These are phyloP conservation scores for Lunularia cruciata DNA, from an alignment of 225 moss, liverwort and hornwort species.

Conservation along the genomic window DNA sequence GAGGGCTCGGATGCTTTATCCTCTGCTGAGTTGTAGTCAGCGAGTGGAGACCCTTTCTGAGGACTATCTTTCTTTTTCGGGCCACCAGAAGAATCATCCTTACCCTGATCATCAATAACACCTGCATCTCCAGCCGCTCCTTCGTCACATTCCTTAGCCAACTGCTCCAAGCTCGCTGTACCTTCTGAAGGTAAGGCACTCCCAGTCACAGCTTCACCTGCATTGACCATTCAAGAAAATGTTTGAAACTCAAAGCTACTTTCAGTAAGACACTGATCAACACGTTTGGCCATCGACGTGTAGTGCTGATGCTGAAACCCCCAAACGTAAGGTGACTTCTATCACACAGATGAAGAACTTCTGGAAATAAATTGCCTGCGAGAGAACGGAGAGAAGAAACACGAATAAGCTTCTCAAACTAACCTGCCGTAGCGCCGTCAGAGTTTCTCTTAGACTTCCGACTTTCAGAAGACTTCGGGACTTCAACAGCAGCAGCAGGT, in stretches of 20 bases:
- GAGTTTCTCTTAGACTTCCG: conserved; percentile 57
- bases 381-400: too few species aligned
- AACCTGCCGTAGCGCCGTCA: conserved; percentile 61
- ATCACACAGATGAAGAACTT: too few species aligned
- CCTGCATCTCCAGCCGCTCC: conserved; percentile 1
- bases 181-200: not conserved
- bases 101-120: conserved; percentile 3
- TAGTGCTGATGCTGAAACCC: too few species aligned
- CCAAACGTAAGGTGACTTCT: too few species aligned
- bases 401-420: conserved; percentile 20
- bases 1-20: conserved; percentile 1
- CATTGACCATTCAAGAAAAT: not conserved
- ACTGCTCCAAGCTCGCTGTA: conserved; percentile 5
- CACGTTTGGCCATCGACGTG: too few species aligned
- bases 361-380: too few species aligned
- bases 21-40: not conserved
- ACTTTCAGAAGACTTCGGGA: conserved; percentile 49
- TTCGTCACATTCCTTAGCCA: conserved; percentile 1
- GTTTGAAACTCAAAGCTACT: too few species aligned
- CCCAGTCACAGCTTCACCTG: conserved; percentile 9
- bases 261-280: too few species aligned
- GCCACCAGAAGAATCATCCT: not conserved
- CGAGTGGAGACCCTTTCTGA: conserved; percentile 5
- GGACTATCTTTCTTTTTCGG: not conserved
- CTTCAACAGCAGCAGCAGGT: conserved; percentile 48